Conservation (phyloP, 331 rosid genomes). For the Malus hybrid region DNA sequence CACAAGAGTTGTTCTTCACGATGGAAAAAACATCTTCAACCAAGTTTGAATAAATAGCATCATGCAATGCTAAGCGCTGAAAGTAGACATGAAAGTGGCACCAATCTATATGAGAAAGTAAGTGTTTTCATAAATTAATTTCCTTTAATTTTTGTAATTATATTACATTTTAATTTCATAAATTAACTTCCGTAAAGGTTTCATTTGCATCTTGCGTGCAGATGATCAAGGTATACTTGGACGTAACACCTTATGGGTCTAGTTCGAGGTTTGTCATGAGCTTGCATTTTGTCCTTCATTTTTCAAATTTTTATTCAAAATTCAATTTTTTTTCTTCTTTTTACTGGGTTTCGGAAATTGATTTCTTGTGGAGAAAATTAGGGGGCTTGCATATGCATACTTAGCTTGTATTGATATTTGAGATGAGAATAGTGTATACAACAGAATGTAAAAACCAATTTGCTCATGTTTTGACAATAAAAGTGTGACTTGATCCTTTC, state of each 20-base stretch:
- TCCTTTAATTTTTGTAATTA: no score
- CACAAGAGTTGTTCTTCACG: no score
- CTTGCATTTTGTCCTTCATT: conserved; percentile 20
- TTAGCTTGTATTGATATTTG: conserved; percentile 49
- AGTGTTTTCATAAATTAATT: no score
- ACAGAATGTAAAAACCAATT: conserved; percentile 54
- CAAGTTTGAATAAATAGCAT: no score
- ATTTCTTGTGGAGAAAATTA: conserved; percentile 30
- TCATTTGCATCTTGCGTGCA: no score
- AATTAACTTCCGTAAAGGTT: no score
- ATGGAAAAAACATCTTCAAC: no score
- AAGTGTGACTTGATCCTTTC: conserved; percentile 28
- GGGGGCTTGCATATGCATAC: neutral
- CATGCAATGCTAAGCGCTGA: no score
- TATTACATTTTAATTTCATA: no score
- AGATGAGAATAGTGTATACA: conserved; percentile 63
- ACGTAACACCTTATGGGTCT: no score
- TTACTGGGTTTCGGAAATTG: conserved; percentile 16
- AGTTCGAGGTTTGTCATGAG: conserved; percentile 41
- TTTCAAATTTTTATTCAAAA: conserved; percentile 31
- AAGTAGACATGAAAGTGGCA: no score
- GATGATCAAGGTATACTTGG: accelerated
- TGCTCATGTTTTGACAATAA: conserved; percentile 35
- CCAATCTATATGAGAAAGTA: no score
- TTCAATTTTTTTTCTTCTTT: conserved; percentile 4